A percentile compares a stretch with the other conserved stretches of the same genome.
phyloP scores from a whole-genome alignment of 768 basidiomycete species.

The Amanita rimosa region DNA sequence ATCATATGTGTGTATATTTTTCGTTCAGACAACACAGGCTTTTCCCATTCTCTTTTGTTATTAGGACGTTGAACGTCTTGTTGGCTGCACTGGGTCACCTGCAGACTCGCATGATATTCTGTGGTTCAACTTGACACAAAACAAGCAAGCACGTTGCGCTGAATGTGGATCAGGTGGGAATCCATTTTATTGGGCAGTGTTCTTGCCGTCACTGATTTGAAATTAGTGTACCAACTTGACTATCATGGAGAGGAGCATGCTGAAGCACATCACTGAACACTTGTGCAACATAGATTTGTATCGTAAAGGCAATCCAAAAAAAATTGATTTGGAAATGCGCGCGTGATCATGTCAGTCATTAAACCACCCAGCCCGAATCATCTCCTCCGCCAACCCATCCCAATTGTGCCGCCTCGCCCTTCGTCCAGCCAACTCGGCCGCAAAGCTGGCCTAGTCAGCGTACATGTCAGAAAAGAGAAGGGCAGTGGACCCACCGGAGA shows the following conservation, averaged over 20 bases:
- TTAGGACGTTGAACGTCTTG: slow-evolving; percentile 70
- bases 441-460: slow-evolving; percentile 41
- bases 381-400: slow-evolving; percentile 63
- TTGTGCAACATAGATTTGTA: slow-evolving; percentile 3
- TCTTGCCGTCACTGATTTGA: neutral
- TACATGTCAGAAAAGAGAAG: neutral
- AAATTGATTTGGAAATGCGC: too few species aligned
- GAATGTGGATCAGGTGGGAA: slow-evolving; percentile 88
- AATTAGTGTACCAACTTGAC: slow-evolving; percentile 62
- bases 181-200: neutral
- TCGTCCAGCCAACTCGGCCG: slow-evolving; percentile 72
- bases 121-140: slow-evolving; percentile 65
- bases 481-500: slow-evolving; percentile 40
- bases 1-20: slow-evolving; percentile 54
- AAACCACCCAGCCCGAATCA: slow-evolving; percentile 70
- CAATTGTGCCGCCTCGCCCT: slow-evolving; percentile 54
- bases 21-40: slow-evolving; percentile 2
- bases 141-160: slow-evolving; percentile 70
- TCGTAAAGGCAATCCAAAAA: too few species aligned
- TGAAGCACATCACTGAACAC: slow-evolving; percentile 32
- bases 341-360: slow-evolving; percentile 17
- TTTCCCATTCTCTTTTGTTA: neutral
- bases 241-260: slow-evolving; percentile 50
- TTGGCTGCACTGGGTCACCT: slow-evolving; percentile 93
- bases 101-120: slow-evolving; percentile 91